phyloP scores from a whole-genome alignment of 345 rosid genomes.

The Clarkia xantiana region DNA sequence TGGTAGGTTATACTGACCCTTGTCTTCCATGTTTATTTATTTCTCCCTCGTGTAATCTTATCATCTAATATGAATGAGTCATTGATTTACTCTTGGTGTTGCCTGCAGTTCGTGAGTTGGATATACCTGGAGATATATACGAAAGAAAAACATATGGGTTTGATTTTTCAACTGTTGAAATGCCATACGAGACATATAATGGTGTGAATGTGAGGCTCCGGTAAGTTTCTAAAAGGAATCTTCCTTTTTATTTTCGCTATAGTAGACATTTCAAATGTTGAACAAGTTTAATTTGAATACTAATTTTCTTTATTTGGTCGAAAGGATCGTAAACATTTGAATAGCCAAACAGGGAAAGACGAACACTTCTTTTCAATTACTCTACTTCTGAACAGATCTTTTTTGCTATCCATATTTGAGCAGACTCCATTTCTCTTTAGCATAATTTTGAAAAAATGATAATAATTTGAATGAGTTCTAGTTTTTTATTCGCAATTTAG shows the following conservation, averaged over 20 bases:
- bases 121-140: constrained; percentile 87
- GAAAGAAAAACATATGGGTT: constrained; percentile 80
- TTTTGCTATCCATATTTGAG: no score
- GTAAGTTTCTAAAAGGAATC: constrained; percentile 22
- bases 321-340: no score
- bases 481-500: no score
- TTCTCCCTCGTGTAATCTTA: background rate
- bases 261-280: background rate
- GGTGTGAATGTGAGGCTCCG: constrained; percentile 91
- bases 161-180: constrained; percentile 86
- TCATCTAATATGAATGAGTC: background rate
- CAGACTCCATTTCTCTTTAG: no score
- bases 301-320: background rate
- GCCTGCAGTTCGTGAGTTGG: constrained; percentile 78
- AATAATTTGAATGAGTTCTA: no score
- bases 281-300: background rate
- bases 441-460: no score
- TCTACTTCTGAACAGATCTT: no score
- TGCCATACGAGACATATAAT: constrained; percentile 89
- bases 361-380: no score
- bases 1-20: constrained; percentile 37
- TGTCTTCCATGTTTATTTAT: background rate
- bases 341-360: no score
- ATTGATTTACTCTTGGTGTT: background rate
- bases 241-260: background rate